Conservation (phyloP, 1,139 yeast genomes). For the Sugiyamaella xylanicola region DNA sequence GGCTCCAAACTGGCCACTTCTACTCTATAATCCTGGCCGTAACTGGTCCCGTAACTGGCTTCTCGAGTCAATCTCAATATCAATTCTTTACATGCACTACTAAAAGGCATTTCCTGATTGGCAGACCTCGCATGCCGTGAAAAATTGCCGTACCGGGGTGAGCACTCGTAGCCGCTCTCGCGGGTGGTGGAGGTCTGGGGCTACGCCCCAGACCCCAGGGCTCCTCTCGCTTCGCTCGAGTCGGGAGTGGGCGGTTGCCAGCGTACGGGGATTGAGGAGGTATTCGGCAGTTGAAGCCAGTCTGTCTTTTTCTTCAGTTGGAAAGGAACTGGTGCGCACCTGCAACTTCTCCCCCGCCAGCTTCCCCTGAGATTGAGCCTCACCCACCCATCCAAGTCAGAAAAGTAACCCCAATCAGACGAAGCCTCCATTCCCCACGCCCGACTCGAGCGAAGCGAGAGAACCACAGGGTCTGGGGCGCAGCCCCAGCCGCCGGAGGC, state of each 20-base stretch:
- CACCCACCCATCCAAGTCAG: neutral
- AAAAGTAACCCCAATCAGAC: too few relatives aligned
- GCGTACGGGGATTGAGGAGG: too few relatives aligned
- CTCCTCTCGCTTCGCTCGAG: neutral
- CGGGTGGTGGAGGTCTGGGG: neutral
- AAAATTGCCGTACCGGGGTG: slow-evolving; percentile 11
- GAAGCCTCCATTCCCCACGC: neutral
- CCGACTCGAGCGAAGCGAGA: neutral
- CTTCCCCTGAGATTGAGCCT: neutral
- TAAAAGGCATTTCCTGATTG: slow-evolving; percentile 17
- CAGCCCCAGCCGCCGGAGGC: neutral
- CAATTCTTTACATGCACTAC: slow-evolving; percentile 7
- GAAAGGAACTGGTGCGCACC: too few relatives aligned
- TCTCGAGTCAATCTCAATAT: neutral
- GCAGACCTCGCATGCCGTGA: slow-evolving; percentile 14
- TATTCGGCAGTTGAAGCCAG: too few relatives aligned
- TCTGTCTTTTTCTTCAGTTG: too few relatives aligned
- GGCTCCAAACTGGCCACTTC: too few relatives aligned
- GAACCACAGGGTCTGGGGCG: neutral
- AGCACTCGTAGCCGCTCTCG: neutral
- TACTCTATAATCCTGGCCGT: neutral
- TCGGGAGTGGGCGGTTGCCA: neutral
- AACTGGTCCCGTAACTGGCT: neutral
- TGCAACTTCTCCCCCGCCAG: too few relatives aligned
- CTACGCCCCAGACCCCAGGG: neutral